phyloP scores from a whole-genome alignment of 1,284 basidiomycete genomes.

The Vanrija humicola region DNA sequence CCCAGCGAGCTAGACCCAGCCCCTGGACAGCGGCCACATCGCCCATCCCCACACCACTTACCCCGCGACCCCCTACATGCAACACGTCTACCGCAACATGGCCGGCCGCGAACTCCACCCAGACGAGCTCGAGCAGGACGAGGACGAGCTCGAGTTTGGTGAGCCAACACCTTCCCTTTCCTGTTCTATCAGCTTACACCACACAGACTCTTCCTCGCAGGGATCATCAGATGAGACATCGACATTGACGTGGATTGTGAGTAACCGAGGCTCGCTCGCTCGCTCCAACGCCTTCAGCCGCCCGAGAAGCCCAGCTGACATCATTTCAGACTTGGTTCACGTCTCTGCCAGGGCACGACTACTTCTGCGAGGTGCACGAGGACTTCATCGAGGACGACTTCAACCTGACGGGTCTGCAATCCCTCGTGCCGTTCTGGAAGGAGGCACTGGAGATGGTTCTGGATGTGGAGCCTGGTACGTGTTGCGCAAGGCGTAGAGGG shows the following conservation, averaged over 20 bases:
- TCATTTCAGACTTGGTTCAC: conserved; percentile 73
- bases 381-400: conserved; percentile 99
- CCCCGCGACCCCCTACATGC: too few relatives aligned
- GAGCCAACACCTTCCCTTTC: neutral
- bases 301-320: neutral
- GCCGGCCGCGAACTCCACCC: conserved; percentile 26
- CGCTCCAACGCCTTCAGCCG: neutral
- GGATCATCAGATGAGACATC: conserved; percentile 48
- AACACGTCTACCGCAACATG: conserved; percentile 2
- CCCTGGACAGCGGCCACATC: too few relatives aligned
- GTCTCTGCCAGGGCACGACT: conserved; percentile 96
- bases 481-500: neutral
- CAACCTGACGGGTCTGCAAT: conserved; percentile 89
- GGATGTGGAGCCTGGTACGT: conserved; percentile 93
- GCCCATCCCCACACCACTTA: too few relatives aligned
- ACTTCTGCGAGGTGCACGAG: conserved; percentile 95
- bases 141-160: conserved; percentile 43
- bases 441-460: conserved; percentile 99
- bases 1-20: too few relatives aligned
- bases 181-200: neutral
- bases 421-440: conserved; percentile 94
- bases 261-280: conserved; percentile 4
- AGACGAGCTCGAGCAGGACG: conserved; percentile 33
- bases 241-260: conserved; percentile 50
- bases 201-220: conserved; percentile 44